Base-by-base conservation (phyloP, 192 early-diverging fungal species). In the Helicostylum pulchrum region DNA sequence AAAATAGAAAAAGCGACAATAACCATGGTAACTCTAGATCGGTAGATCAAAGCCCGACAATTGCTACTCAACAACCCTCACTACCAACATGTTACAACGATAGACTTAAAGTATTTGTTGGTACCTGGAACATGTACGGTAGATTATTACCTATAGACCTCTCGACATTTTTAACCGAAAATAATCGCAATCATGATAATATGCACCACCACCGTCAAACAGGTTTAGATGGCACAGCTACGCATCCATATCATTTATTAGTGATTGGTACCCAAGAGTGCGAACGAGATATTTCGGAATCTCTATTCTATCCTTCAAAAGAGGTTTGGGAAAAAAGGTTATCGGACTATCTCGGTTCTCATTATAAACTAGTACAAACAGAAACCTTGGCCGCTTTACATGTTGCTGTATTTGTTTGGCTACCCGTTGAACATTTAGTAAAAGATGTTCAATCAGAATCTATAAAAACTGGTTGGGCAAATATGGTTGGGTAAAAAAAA, bases 61-160 rank as follows among this genome's bases (percentile, higher is more conserved):
- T 4, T 5, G 8, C 30, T 32, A 47, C 39, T 19, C 11, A 17
- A 21, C 1, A 7, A 53, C 26, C n/a, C n/a, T n/a, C n/a, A n/a
- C n/a, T n/a, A n/a, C n/a, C 48, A 36, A 17, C 23, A 8, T 39
- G 21, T 31, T 50, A 59, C 7, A 46, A 46, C 12, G 56, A 74
- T 42, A 66, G 77, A 12, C 68, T 83, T 11, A 83, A 83, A 47
- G 70, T 83, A 9, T 83, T 83, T 70, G 66, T 83, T 10, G 81
- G 81, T 23, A 83, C 81, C 10, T 83, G 81, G 81, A 83, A 83
- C 49, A 83, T 83, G 81, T 78, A 75, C 61, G 79, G 79, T 0
- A 71, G 73, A 14, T 60, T 79, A 20, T 30, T 68, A 20, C 70
- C 45, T 2, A 70, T 76, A 12, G 78, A 75, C 7, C 48, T 79